These are phyloP conservation scores for Candida stauntonica DNA, from an alignment of 805 yeast genomes.

Conservation along the genomic window DNA sequence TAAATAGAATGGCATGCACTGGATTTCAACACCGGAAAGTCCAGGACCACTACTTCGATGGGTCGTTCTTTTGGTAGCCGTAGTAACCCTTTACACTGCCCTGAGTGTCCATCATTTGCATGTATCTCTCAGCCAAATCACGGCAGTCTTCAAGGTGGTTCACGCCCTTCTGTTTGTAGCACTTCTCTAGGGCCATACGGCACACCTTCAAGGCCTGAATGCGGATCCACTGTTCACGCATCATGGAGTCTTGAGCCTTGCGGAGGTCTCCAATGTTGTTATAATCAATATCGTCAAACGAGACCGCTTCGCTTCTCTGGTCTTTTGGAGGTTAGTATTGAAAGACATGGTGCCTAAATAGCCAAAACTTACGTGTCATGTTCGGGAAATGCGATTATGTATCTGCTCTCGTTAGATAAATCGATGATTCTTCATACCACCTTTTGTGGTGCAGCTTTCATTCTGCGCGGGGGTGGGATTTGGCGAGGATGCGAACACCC, in stretches of 20 bases:
- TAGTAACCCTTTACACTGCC: slow-evolving; percentile 67
- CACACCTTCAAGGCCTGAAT: slow-evolving; percentile 61
- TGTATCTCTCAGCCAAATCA: slow-evolving; percentile 68
- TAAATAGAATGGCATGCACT: slow-evolving; percentile 1
- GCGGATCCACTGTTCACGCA: slow-evolving; percentile 78
- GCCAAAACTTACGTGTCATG: not conserved
- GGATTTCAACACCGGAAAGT: not conserved
- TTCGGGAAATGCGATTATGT: too few species aligned
- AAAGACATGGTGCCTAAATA: not conserved
- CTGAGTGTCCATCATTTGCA: slow-evolving; percentile 64
- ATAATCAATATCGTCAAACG: slow-evolving; percentile 81
- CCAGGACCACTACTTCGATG: slow-evolving; percentile 47
- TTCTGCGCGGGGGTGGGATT: too few species aligned
- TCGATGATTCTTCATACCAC: too few species aligned
- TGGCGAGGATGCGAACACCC: too few species aligned
- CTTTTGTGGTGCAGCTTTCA: too few species aligned
- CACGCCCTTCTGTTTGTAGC: slow-evolving; percentile 56
- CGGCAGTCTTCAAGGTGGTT: slow-evolving; percentile 78
- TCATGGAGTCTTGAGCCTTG: slow-evolving; percentile 70
- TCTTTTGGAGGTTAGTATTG: slow-evolving; percentile 13
- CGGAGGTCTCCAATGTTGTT: slow-evolving; percentile 57
- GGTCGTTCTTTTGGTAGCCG: slow-evolving; percentile 89
- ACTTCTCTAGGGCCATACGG: slow-evolving; percentile 71
- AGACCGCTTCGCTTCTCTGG: slow-evolving; percentile 63
- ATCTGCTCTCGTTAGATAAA: too few species aligned